phyloP scores from a whole-genome alignment of 169 alveolate species.

The Perkinsus marinus region DNA sequence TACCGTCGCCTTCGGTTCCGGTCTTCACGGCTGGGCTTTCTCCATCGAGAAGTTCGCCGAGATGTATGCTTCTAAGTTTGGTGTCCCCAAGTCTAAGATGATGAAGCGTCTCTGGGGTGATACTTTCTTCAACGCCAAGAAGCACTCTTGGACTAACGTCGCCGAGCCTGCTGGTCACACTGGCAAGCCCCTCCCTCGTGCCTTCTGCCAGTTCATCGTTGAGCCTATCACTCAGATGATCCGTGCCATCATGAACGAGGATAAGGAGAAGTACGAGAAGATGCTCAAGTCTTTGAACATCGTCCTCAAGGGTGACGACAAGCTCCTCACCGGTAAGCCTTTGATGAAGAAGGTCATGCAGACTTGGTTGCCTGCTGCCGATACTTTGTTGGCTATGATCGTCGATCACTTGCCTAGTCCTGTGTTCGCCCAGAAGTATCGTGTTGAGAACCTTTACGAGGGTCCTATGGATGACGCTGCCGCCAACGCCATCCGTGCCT shows the following conservation, averaged over 20 bases:
- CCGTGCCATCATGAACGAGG: slow-evolving; percentile 78
- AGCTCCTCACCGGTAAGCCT: slow-evolving; percentile 84
- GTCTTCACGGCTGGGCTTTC: slow-evolving; percentile 98
- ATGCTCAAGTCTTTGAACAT: slow-evolving; percentile 81
- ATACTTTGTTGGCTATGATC: slow-evolving; percentile 93
- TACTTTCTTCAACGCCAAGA: slow-evolving; percentile 86
- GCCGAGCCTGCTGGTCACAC: slow-evolving; percentile 47
- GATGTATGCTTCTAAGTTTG: slow-evolving; percentile 87
- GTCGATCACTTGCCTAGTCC: slow-evolving; percentile 97
- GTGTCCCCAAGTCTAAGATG: slow-evolving; percentile 82
- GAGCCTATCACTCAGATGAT: slow-evolving; percentile 92
- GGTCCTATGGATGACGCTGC: slow-evolving; percentile 98
- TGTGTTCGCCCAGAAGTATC: slow-evolving; percentile 88
- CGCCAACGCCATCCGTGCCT: slow-evolving; percentile 83
- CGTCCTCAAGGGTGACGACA: slow-evolving; percentile 85
- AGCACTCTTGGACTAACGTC: slow-evolving; percentile 82
- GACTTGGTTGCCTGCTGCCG: slow-evolving; percentile 98
- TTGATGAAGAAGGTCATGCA: slow-evolving; percentile 93
- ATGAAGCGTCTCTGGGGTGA: slow-evolving; percentile 97
- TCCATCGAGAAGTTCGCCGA: slow-evolving; percentile 89
- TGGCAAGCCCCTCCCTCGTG: slow-evolving; percentile 62
- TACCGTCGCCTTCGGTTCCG: slow-evolving; percentile 95
- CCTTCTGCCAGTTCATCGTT: slow-evolving; percentile 94
- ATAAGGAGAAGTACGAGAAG: slow-evolving; percentile 73
- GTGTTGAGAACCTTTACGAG: slow-evolving; percentile 91